Base-by-base conservation (phyloP, 768 basidiomycete species). In the Lactarius evosmus region DNA sequence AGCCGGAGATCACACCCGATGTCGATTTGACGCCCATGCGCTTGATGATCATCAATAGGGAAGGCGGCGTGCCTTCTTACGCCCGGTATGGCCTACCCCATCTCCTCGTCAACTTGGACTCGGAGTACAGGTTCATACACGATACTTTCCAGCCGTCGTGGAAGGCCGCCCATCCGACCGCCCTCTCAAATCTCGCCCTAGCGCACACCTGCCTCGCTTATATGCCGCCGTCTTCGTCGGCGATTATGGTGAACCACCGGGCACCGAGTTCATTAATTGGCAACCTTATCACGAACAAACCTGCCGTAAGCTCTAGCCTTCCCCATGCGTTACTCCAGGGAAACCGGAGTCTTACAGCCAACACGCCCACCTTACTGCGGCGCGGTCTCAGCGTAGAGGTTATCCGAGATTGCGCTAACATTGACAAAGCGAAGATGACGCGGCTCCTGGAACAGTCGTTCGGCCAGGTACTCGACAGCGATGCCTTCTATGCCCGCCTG, bases 241-340 rank as follows among this genome's bases (percentile, higher is more conserved):
- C 95, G 14, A 81, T 98, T 68, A 91, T 99, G 86, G 97, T 98
- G 55, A 96, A 94, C 16, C 97, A 99, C 77, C 92, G 95, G 56
- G 96, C 95, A 1, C 91, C 95, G 0, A 93, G 92, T 65, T 93
- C 93, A 2, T 84, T 99, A 66, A 98, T 99, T 70, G 96, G 86
- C 52, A 98, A 98, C 75, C 83, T 99, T 30, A 95, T 99, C 72
- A 99, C 96, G 34, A 99, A 99, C 75, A 96, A 95, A 72, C 97
- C 97, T 3, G 94, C 93, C 8, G 86, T 96, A 64, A 95, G 93
- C 70, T 96, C 95, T 3, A 95, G 93, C 69, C 82, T 99, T 36
- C 95, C 97, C 51, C 94, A 97, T 70, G 93, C 96, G 7, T 80
- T 98, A 19, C 82, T 98, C 30, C 91, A 93, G 67, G 87, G 90